Evolutionary conservation across 106 monocot genomes (phyloP), one percentile per base, ranked within the genome.

Genomic region (Dioscorea alata): DNA sequence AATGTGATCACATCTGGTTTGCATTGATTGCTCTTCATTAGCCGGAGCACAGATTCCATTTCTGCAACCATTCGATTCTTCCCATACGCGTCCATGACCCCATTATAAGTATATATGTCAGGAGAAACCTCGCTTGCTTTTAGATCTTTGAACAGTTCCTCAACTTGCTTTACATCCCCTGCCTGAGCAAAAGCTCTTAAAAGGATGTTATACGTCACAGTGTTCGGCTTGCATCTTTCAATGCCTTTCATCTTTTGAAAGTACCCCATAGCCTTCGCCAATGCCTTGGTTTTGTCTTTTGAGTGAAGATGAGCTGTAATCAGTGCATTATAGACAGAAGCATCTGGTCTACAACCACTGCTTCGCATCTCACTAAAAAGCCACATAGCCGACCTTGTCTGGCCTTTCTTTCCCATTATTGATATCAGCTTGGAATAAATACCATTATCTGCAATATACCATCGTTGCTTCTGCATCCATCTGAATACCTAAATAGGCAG

Each of bases 341-440:
- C 83, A 52, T 97, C 97, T 12, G 97, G 97, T 65, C 80, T 82
- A 62, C 97, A 97, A 0, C 97, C 97, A 57, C 92, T 92, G 65
- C 69, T 92, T 49, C 87, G 74, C 92, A 99, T 99, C 80, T 99
- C 92, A 67, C 92, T 85, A 67, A 99, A 99, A 4, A 99, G 81
- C 97, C 97, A 92, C 97, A 99, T 99, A 32, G 97, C 97, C 89
- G 87, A 89, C 71, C 97, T 83, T 62, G 81, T 92, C 71, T 97
- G 89, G 16, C 97, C 92, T 75, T 92, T 84, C 68, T 89, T 97
- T n/a, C 97, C 92, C 97, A 97, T 97, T 20, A 97, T 87, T 54
- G 97, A 97, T 70, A 97, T 97, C 17, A 97, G 67, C 75, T 97
- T 92, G 1, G 97, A 97, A 65, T 92, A 97, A 28, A 97, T 87